phyloP scores from a whole-genome alignment of 495 filamentous ascomycete genomes.

The Hamigera avellanea region DNA sequence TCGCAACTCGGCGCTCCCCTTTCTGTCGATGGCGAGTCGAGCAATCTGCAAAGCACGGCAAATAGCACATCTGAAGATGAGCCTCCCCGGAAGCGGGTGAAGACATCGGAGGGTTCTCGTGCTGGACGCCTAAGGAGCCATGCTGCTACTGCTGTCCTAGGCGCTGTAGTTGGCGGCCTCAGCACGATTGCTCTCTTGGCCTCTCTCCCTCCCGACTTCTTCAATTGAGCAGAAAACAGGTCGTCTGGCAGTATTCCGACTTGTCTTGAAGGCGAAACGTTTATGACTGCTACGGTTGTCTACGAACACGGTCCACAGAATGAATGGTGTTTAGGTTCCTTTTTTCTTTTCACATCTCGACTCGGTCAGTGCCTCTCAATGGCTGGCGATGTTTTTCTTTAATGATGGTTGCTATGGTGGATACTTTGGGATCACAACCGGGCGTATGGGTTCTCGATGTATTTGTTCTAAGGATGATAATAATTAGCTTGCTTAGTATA shows the following conservation, averaged over 20 bases:
- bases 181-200: slow-evolving; percentile 39
- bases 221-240: slow-evolving; percentile 7
- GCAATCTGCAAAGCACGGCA: background rate
- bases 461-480: too few relatives aligned
- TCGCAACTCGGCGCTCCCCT: slow-evolving; percentile 4
- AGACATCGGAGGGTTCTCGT: slow-evolving; percentile 8
- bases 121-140: slow-evolving; percentile 21
- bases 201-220: slow-evolving; percentile 31
- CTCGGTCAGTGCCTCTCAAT: too few relatives aligned
- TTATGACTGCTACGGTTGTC: too few relatives aligned
- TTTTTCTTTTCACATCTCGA: too few relatives aligned
- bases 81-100: slow-evolving; percentile 22
- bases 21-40: background rate
- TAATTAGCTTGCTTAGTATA: too few relatives aligned
- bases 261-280: too few relatives aligned
- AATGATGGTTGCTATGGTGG: too few relatives aligned
- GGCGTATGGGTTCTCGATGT: too few relatives aligned
- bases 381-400: too few relatives aligned
- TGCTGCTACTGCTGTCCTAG: slow-evolving; percentile 31
- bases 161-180: slow-evolving; percentile 35
- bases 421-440: too few relatives aligned
- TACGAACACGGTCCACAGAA: too few relatives aligned
- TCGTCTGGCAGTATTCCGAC: background rate
- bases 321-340: too few relatives aligned
- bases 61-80: slow-evolving; percentile 3